phyloP scores from a whole-genome alignment of 441 rosid species.

The Macaranga tanarius region DNA sequence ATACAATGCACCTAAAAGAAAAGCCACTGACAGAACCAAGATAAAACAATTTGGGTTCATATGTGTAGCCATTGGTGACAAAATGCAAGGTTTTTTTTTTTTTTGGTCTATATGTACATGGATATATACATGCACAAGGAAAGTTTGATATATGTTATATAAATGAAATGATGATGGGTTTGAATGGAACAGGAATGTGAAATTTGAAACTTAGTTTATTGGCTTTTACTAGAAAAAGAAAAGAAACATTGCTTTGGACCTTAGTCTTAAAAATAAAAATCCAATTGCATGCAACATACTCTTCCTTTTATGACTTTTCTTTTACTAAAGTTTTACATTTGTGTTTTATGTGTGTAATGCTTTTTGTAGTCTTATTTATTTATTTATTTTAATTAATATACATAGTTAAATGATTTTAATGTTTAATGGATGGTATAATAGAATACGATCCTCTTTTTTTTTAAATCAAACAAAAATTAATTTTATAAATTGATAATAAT shows the following conservation, averaged over 20 bases:
- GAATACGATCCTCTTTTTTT: too few species aligned
- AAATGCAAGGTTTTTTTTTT: background rate
- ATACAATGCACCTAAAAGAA: conserved; percentile 9
- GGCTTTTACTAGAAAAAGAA: background rate
- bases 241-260: conserved; percentile 14
- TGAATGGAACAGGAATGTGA: background rate
- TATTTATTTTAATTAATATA: too few species aligned
- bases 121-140: too few species aligned
- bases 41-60: conserved; percentile 18
- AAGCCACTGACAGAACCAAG: conserved; percentile 11
- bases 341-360: background rate
- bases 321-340: background rate
- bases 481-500: too few species aligned
- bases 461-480: too few species aligned
- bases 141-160: background rate
- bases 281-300: conserved; percentile 23
- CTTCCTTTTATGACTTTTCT: conserved; percentile 17
- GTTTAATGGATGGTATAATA: too few species aligned
- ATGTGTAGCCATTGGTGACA: conserved; percentile 33
- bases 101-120: too few species aligned
- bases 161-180: background rate
- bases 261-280: conserved; percentile 17
- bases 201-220: background rate
- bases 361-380: too few species aligned
- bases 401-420: too few species aligned